Conservation (phyloP, 225 moss, liverwort and hornwort genomes). For the Takakia lepidozioides region DNA sequence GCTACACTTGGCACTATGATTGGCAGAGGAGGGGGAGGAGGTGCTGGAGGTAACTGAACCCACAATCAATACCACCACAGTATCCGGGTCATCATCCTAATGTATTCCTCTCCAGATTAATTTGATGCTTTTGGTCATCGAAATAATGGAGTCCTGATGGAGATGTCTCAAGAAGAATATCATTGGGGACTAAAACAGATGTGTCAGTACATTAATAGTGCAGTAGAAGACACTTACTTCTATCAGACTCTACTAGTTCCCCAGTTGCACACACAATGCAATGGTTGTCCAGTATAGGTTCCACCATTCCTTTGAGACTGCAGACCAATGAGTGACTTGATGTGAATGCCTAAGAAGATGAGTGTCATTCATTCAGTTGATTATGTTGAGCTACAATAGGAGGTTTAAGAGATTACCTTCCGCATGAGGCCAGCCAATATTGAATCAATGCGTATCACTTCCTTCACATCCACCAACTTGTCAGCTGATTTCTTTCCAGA, state of each 20-base stretch:
- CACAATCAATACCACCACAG: slow-evolving; percentile 7
- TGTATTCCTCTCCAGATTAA: too few species aligned
- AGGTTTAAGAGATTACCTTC: slow-evolving; percentile 65
- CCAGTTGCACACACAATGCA: too few species aligned
- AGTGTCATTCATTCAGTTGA: background rate
- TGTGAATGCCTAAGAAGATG: background rate
- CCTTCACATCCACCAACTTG: slow-evolving; percentile 71
- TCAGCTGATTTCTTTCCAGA: slow-evolving; percentile 41
- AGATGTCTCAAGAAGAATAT: too few species aligned
- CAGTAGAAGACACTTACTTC: too few species aligned
- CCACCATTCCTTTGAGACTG: background rate
- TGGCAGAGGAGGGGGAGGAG: slow-evolving; percentile 64
- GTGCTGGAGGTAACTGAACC: slow-evolving; percentile 76
- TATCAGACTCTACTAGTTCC: too few species aligned
- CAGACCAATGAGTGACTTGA: background rate
- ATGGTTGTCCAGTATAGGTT: too few species aligned
- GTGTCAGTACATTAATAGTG: too few species aligned
- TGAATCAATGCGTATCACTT: slow-evolving; percentile 75
- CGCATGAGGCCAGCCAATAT: slow-evolving; percentile 81
- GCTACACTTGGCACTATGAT: slow-evolving; percentile 35
- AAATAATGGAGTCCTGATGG: too few species aligned
- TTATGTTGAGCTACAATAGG: too few species aligned
- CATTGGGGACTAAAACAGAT: too few species aligned
- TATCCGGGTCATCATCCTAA: too few species aligned
- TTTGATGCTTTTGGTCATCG: background rate